Base-by-base conservation (phyloP, 140 eudicot species). In the Bidens hawaiensis region DNA sequence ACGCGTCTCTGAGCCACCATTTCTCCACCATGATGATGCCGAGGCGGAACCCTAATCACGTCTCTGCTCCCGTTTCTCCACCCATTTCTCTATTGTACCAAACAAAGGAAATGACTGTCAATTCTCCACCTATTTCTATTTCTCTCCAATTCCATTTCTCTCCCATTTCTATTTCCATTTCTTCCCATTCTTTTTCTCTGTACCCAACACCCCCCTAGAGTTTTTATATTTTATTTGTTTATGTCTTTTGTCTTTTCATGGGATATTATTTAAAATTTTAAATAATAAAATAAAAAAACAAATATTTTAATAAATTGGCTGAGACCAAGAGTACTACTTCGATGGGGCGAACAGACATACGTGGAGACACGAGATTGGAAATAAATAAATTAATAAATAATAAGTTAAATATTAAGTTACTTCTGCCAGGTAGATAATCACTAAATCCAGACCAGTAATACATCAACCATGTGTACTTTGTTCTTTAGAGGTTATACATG, bases 361-460 rank as follows among this genome's bases (percentile, higher is more conserved):
- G 78, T 73, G 78, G 78, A 73, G 55, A 65, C 68, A 46, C 67
- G 68, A 34, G 68, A 73, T 34, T 22, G 72, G 15, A 45, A 26
- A n/a, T n/a, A 36, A 36, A 36, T 10, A 31, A 36, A 36, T 36
- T 42, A 11, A 17, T 7, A 40, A 60, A 10, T 0, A 27, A 27
- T 31, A 6, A 48, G n/a, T n/a, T n/a, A n/a, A n/a, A n/a, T n/a
- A n/a, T n/a, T n/a, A 45, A 65, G 21, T 33, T 14, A 13, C 8
- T 33, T 26, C 21, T 13, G 5, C 33, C 78, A 65, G 72, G 65
- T 15, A 15, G 21, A 0, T 2, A 73, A 22, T 46, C 4, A 12
- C 73, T 18, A 55, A 33, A 4, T 0, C 72, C 55, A 55, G 43
- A 47, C 8, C 28, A 3, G 13, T 14, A 2, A 0, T 7, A 12